Evolutionary conservation across 345 rosid species (phyloP), one percentile per base, ranked within the genome.

Genomic region (Reutealis trisperma): DNA sequence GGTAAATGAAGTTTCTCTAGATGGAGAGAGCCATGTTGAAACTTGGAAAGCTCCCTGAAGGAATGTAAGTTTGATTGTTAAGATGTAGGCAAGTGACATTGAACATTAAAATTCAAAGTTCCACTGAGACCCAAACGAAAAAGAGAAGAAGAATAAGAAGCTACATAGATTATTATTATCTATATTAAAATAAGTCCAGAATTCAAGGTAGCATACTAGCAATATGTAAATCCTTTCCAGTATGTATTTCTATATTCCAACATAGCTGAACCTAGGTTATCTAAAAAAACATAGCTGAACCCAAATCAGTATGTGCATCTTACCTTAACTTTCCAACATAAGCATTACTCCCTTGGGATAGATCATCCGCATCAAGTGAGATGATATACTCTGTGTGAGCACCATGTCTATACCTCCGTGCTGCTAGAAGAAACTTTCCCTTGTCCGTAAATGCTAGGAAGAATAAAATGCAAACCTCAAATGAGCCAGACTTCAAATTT

Each of bases 271-370:
- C 14, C 44, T 49, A 11, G n/a, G n/a, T n/a, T n/a, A n/a, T n/a
- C n/a, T n/a, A n/a, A n/a, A n/a, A n/a, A n/a, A 37, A 37, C 6
- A 6, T 37, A 37, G 5, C 41, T 37, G 4, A 16, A 70, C 14
- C 44, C 27, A 11, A 18, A 8, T 54, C 59, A 16, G 5, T 30
- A 52, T 27, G 8, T 18, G 66, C 64, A n/a, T 41, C 75, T 21
- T 83, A 94, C 99, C 98, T 89, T 85, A 95, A 79, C 78, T 95
- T 95, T n/a, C 99, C 99, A 30, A 93, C 88, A 70, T 93, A 95
- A 27, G 97, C 93, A 82, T 92, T 91, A 64, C 97, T 95, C 83
- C 94, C 97, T 89, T 95, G 99, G 41, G 99, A 95, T 83, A 91
- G 54, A 76, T 95, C 99, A 75, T 86, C 87, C n/a, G 91, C 88